phyloP scores from a whole-genome alignment of 1,139 yeast genomes.

The Kodamaea plutei region DNA sequence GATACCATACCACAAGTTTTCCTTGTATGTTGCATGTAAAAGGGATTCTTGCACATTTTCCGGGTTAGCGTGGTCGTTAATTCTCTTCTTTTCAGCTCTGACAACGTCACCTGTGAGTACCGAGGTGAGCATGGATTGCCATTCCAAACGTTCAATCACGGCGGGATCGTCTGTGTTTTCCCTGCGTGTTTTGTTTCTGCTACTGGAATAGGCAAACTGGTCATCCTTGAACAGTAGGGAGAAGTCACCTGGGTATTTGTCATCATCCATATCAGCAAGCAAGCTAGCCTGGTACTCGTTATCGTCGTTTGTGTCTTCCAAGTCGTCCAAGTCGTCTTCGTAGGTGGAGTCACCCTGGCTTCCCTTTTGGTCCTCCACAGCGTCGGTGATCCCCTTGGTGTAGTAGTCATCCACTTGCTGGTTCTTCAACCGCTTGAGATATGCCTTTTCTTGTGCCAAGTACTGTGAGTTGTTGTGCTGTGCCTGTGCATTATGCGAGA shows the following conservation, averaged over 20 bases:
- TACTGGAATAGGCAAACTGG: constrained; percentile 19
- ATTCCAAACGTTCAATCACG: constrained; percentile 79
- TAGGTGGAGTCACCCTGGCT: constrained; percentile 11
- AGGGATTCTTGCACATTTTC: constrained; percentile 46
- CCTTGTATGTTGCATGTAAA: constrained; percentile 58
- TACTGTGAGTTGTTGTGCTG: constrained; percentile 36
- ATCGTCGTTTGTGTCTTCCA: constrained; percentile 16
- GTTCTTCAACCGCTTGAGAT: constrained; percentile 60
- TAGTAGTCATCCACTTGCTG: constrained; percentile 67
- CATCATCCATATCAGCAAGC: constrained; percentile 42
- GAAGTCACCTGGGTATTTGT: constrained; percentile 40
- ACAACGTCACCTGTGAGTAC: constrained; percentile 95
- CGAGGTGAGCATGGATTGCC: constrained; percentile 92
- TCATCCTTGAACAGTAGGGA: constrained; percentile 33
- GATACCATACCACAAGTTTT: constrained; percentile 77
- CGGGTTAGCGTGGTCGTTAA: constrained; percentile 47
- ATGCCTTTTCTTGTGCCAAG: constrained; percentile 65
- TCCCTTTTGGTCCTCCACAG: constrained; percentile 19
- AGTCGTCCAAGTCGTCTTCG: constrained; percentile 26
- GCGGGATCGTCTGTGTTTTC: constrained; percentile 56
- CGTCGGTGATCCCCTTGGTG: constrained; percentile 54
- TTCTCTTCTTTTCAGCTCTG: constrained; percentile 81
- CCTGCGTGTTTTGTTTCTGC: constrained; percentile 36
- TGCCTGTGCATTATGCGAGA: constrained; percentile 18
- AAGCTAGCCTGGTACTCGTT: constrained; percentile 32